phyloP scores from a whole-genome alignment of 495 filamentous ascomycete species.

The Astrothelium macrocarpum region DNA sequence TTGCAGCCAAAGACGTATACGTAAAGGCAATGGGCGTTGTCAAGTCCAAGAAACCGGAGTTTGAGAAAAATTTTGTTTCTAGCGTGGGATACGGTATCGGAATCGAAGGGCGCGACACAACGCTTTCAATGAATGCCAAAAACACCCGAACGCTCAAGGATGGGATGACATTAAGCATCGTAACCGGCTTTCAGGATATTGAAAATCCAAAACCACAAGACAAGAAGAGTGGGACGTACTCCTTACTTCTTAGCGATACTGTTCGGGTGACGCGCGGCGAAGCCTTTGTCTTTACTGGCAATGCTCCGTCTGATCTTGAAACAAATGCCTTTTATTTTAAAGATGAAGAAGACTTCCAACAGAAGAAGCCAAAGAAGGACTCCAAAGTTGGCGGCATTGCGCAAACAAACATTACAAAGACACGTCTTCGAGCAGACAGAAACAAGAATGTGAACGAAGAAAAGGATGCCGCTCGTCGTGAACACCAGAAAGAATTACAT shows the following conservation, averaged over 20 bases:
- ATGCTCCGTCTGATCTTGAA: slow-evolving; percentile 80
- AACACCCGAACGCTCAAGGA: slow-evolving; percentile 74
- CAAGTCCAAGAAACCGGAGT: slow-evolving; percentile 80
- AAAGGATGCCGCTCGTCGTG: slow-evolving; percentile 73
- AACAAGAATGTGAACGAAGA: slow-evolving; percentile 79
- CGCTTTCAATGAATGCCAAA: slow-evolving; percentile 74
- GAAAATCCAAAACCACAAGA: slow-evolving; percentile 74
- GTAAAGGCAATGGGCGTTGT: slow-evolving; percentile 70
- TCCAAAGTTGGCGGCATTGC: slow-evolving; percentile 72
- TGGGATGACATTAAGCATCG: slow-evolving; percentile 91
- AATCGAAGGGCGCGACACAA: slow-evolving; percentile 77
- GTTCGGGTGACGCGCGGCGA: slow-evolving; percentile 73
- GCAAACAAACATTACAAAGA: slow-evolving; percentile 85
- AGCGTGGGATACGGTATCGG: slow-evolving; percentile 85
- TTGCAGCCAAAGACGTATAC: slow-evolving; percentile 80
- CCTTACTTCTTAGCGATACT: slow-evolving; percentile 83
- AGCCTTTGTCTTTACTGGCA: slow-evolving; percentile 81
- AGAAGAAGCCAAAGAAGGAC: slow-evolving; percentile 76
- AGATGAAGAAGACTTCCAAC: slow-evolving; percentile 48
- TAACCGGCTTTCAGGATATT: slow-evolving; percentile 78
- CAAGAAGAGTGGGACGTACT: slow-evolving; percentile 68
- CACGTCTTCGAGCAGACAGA: slow-evolving; percentile 84
- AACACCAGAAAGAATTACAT: slow-evolving; percentile 88
- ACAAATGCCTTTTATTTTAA: slow-evolving; percentile 96
- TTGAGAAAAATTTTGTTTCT: slow-evolving; percentile 87